Conservation (phyloP, 1,284 basidiomycete genomes). For the Ganoderma lingzhi region DNA sequence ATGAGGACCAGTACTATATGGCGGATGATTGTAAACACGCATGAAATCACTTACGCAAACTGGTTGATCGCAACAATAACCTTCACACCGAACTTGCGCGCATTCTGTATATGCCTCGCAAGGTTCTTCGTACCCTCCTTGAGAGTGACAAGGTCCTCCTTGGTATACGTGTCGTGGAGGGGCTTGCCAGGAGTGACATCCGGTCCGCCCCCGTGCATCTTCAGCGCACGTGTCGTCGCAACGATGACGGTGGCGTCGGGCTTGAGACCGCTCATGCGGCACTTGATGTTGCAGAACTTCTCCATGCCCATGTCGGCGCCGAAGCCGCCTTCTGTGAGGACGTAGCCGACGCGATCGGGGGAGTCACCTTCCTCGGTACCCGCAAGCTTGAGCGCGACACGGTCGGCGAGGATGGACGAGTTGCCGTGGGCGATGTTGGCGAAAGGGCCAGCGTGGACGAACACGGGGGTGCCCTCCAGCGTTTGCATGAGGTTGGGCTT, state of each 20-base stretch:
- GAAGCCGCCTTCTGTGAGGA: constrained; percentile 98
- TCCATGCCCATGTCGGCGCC: constrained; percentile 99
- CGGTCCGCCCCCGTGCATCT: constrained; percentile 99
- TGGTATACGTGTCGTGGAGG: constrained; percentile 92
- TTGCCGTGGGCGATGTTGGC: constrained; percentile 99
- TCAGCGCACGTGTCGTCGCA: constrained; percentile 96
- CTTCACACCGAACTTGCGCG: constrained; percentile 96
- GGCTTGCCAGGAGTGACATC: constrained; percentile 98
- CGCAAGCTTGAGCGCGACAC: constrained; percentile 95
- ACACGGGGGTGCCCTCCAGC: constrained; percentile 97
- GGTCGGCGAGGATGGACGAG: constrained; percentile 97
- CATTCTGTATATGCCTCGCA: constrained; percentile 94
- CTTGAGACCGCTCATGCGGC: constrained; percentile 90
- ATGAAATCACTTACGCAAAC: constrained; percentile 76
- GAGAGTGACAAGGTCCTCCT: constrained; percentile 92
- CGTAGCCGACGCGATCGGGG: constrained; percentile 87
- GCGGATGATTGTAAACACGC: too few species aligned
- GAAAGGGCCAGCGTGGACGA: constrained; percentile 98
- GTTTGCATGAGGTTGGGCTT: constrained; percentile 99
- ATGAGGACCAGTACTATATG: too few species aligned
- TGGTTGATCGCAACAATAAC: constrained; percentile 96
- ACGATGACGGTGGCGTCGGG: constrained; percentile 97
- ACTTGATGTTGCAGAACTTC: constrained; percentile 99
- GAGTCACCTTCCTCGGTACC: constrained; percentile 95
- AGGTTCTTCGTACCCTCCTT: constrained; percentile 95